Evolutionary conservation across 2,329 filamentous ascomycete species (phyloP).

Genomic region (Calonectria crousiana): DNA sequence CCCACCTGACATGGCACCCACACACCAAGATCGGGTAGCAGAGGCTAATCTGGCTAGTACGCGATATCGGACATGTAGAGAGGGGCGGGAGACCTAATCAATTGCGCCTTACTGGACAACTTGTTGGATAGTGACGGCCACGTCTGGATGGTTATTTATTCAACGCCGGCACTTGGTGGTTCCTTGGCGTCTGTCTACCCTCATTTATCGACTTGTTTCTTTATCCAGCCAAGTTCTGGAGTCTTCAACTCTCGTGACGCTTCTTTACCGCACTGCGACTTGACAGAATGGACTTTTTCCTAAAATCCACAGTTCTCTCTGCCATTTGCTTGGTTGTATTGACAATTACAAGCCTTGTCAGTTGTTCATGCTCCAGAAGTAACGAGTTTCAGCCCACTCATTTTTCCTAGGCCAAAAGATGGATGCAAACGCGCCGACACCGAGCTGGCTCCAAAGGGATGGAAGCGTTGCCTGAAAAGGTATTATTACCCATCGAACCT

Average conservation of each 20-base stretch:
- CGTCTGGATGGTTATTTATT: neutral
- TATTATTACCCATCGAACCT: conserved; percentile 34
- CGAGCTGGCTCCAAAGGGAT: neutral
- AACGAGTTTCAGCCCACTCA: neutral
- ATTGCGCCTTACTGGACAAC: neutral
- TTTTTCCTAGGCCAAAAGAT: conserved; percentile 29
- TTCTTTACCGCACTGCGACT: too few relatives aligned
- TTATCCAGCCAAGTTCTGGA: neutral
- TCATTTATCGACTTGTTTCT: neutral
- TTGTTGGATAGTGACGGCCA: neutral
- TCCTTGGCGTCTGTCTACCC: neutral
- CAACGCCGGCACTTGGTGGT: neutral
- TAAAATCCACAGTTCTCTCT: conserved; percentile 25
- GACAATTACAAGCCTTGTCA: conserved; percentile 25
- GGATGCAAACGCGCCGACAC: conserved; percentile 32
- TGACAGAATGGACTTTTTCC: conserved; percentile 7
- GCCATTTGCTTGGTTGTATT: conserved; percentile 20
- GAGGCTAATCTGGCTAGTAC: conserved; percentile 12
- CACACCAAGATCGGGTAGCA: conserved; percentile 16
- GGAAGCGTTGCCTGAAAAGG: conserved; percentile 10
- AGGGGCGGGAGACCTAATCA: conserved; percentile 3
- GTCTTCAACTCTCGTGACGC: neutral
- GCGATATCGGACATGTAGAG: conserved; percentile 25
- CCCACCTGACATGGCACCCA: conserved; percentile 7
- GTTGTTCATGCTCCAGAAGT: neutral